Conservation (phyloP, 345 rosid species). For the Eucalyptus regnans region DNA sequence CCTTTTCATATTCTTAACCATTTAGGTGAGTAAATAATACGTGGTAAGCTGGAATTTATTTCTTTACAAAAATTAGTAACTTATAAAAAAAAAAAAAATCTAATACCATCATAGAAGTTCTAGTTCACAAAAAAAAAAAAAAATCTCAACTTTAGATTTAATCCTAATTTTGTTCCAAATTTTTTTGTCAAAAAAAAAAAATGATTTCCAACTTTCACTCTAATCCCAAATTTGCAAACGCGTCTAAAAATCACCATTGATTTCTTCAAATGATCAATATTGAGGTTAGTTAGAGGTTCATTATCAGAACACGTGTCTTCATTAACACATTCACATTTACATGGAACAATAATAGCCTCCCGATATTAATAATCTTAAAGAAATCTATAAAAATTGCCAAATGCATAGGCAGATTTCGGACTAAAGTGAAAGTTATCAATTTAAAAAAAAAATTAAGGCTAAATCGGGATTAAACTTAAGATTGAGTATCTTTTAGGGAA, state of each 20-base stretch:
- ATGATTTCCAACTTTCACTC: background rate
- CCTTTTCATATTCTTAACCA: background rate
- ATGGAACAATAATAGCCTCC: background rate
- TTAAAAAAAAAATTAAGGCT: background rate
- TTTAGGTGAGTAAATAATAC: background rate
- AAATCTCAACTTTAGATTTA: background rate
- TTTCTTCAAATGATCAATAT: background rate
- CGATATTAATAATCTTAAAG: background rate
- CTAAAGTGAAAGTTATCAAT: background rate
- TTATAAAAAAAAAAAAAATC: background rate
- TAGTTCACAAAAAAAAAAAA: background rate
- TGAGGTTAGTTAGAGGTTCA: background rate
- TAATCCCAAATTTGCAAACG: background rate
- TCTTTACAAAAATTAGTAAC: background rate
- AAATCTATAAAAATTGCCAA: background rate
- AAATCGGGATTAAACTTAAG: background rate
- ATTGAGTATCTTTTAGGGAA: background rate
- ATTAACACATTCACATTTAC: background rate
- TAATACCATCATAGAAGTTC: background rate
- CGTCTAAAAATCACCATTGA: background rate
- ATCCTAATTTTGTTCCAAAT: fast-evolving
- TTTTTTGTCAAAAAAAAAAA: background rate
- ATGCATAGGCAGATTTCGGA: fast-evolving
- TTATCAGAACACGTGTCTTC: background rate
- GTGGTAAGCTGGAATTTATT: background rate